Evolutionary conservation across 2,329 filamentous ascomycete genomes (phyloP).

Genomic region (Acephala macrosclerotiorum): DNA sequence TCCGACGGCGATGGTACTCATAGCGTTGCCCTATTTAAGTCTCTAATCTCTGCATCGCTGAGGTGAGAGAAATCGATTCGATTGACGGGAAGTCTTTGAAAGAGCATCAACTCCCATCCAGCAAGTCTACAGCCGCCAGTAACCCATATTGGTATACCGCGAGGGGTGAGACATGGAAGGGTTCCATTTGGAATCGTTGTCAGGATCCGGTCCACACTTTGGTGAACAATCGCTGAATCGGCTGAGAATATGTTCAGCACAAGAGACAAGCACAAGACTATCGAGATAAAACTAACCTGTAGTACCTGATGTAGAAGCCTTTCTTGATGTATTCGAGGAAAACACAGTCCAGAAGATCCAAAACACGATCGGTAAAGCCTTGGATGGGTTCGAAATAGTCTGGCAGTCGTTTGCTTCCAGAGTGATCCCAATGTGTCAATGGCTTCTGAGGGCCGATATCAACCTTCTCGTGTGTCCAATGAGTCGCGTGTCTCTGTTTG

Average conservation of each 20-base stretch:
- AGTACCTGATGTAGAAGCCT: conserved; percentile 64
- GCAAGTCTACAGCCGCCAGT: conserved; percentile 65
- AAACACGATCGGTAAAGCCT: conserved; percentile 63
- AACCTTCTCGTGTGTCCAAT: too few relatives aligned
- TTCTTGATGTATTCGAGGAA: conserved; percentile 56
- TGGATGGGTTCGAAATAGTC: conserved; percentile 61
- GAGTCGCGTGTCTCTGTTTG: too few relatives aligned
- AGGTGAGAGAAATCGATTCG: conserved; percentile 71
- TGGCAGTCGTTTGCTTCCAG: conserved; percentile 58
- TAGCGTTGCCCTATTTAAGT: conserved; percentile 82
- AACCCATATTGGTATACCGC: conserved; percentile 66
- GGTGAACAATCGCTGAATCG: conserved; percentile 70
- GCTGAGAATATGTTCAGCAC: conserved; percentile 45
- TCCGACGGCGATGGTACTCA: conserved; percentile 77
- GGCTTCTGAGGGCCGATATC: conserved; percentile 61
- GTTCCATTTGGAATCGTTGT: conserved; percentile 61
- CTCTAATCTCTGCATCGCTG: conserved; percentile 65
- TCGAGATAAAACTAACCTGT: conserved; percentile 52
- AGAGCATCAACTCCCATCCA: conserved; percentile 66
- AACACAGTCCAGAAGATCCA: conserved; percentile 71
- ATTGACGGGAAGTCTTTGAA: conserved; percentile 74
- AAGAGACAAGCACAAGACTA: not conserved
- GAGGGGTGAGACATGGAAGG: conserved; percentile 72
- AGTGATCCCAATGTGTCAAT: conserved; percentile 65
- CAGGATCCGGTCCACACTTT: conserved; percentile 71